Evolutionary conservation across 768 basidiomycete genomes (phyloP).

Genomic region (Trametes villosa): DNA sequence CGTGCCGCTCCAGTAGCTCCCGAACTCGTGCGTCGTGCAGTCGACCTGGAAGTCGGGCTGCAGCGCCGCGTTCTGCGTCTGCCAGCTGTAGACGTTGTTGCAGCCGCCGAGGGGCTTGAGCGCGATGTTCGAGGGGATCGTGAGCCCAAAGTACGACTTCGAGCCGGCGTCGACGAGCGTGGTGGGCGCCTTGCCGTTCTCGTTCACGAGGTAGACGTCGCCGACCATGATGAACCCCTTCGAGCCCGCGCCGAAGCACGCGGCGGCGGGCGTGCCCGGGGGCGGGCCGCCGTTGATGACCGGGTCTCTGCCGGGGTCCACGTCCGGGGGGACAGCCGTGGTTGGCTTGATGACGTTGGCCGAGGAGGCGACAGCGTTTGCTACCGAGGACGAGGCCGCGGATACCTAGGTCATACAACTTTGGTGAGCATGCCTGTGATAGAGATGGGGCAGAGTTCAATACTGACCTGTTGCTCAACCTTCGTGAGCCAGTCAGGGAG

Average conservation of each 20-base stretch:
- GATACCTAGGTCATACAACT: neutral
- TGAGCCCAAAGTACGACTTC: constrained; percentile 16
- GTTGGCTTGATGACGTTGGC: constrained; percentile 8
- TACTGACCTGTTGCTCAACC: neutral
- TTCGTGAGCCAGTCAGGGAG: neutral
- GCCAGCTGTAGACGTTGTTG: constrained; percentile 4
- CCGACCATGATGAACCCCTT: constrained; percentile 12
- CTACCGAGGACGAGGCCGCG: neutral
- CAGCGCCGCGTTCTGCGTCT: neutral
- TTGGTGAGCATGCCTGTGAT: neutral
- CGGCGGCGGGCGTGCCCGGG: neutral
- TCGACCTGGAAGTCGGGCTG: constrained; percentile 4
- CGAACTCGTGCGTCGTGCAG: neutral
- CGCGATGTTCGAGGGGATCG: neutral
- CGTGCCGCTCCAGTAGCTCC: neutral
- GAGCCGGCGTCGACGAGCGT: constrained; percentile 9
- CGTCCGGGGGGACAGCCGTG: neutral
- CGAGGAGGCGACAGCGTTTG: neutral
- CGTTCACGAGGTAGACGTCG: neutral
- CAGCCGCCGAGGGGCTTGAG: neutral
- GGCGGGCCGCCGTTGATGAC: neutral
- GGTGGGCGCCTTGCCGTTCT: neutral
- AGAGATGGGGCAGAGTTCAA: no score
- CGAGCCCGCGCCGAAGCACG: constrained; percentile 13
- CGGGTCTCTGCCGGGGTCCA: constrained; percentile 3